These are phyloP conservation scores for Colletotrichum sp. DNA, from an alignment of 2,329 filamentous ascomycete genomes.

Conservation along the genomic window DNA sequence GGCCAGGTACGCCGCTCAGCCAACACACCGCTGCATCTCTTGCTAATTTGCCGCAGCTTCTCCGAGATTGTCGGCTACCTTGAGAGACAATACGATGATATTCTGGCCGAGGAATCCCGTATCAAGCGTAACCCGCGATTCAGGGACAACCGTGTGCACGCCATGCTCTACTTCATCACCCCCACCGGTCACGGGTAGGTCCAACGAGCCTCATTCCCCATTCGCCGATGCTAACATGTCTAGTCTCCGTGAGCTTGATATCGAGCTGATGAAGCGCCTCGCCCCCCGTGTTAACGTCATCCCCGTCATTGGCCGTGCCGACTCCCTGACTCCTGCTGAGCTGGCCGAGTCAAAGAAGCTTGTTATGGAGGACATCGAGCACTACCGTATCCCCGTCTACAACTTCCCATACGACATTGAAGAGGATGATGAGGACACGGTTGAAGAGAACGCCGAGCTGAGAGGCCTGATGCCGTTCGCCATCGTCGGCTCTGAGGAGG, in stretches of 20 bases:
- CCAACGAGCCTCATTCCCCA: neutral
- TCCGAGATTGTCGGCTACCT: slow-evolving; percentile 98
- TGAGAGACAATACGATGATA: slow-evolving; percentile 99
- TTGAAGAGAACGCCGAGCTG: slow-evolving; percentile 98
- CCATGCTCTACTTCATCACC: slow-evolving; percentile 98
- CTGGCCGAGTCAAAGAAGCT: slow-evolving; percentile 99
- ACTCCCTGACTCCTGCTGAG: slow-evolving; percentile 94
- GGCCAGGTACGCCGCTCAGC: slow-evolving; percentile 70
- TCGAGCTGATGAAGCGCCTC: slow-evolving; percentile 99
- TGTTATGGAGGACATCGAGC: slow-evolving; percentile 99
- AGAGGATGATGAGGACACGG: slow-evolving; percentile 98
- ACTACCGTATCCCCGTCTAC: slow-evolving; percentile 99
- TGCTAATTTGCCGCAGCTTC: slow-evolving; percentile 66
- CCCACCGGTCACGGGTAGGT: slow-evolving; percentile 91
- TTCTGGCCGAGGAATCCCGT: slow-evolving; percentile 97
- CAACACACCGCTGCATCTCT: neutral
- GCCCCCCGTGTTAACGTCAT: slow-evolving; percentile 99
- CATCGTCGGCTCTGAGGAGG: slow-evolving; percentile 96
- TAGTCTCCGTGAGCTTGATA: slow-evolving; percentile 97
- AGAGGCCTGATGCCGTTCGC: slow-evolving; percentile 98
- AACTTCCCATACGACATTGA: slow-evolving; percentile 99
- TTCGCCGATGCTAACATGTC: slow-evolving; percentile 1
- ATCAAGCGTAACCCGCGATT: slow-evolving; percentile 99
- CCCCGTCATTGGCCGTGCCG: slow-evolving; percentile 97
- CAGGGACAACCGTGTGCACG: slow-evolving; percentile 98